These are phyloP conservation scores for Syzygium aromaticum DNA, from an alignment of 345 rosid genomes.

Conservation along the genomic window DNA sequence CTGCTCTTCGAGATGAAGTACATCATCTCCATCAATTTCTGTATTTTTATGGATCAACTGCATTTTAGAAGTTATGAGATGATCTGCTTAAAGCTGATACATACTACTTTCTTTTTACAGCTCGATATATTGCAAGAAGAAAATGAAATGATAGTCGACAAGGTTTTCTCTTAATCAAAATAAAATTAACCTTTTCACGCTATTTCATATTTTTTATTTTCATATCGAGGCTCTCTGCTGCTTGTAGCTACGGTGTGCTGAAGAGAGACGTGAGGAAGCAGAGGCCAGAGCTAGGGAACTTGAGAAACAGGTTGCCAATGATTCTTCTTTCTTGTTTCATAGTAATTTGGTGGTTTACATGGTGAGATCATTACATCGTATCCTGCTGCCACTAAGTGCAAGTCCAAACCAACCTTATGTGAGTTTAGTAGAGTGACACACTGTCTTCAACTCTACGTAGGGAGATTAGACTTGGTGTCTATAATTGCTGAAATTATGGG, in stretches of 20 bases:
- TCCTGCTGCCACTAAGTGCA: background rate
- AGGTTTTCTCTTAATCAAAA: conserved; percentile 5
- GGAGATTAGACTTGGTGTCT: background rate
- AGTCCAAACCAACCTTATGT: background rate
- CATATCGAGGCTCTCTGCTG: background rate
- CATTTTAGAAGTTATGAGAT: conserved; percentile 9
- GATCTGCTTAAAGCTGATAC: conserved; percentile 3
- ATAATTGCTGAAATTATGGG: background rate
- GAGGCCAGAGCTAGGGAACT: conserved; percentile 95
- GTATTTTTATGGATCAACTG: background rate
- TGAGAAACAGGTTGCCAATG: conserved; percentile 70
- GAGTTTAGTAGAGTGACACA: background rate
- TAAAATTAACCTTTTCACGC: background rate
- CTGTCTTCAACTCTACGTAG: background rate
- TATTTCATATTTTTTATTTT: background rate
- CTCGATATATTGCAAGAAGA: conserved; percentile 31
- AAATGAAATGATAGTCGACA: conserved; percentile 12
- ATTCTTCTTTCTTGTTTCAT: background rate
- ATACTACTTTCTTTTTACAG: conserved; percentile 32
- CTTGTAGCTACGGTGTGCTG: conserved; percentile 66
- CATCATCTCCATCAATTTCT: conserved; percentile 4
- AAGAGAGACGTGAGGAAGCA: conserved; percentile 78
- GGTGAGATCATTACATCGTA: background rate
- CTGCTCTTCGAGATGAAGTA: conserved; percentile 98
- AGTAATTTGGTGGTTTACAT: background rate